Base-by-base conservation (phyloP, 2,329 filamentous ascomycete genomes). In the Penicillium sp. region DNA sequence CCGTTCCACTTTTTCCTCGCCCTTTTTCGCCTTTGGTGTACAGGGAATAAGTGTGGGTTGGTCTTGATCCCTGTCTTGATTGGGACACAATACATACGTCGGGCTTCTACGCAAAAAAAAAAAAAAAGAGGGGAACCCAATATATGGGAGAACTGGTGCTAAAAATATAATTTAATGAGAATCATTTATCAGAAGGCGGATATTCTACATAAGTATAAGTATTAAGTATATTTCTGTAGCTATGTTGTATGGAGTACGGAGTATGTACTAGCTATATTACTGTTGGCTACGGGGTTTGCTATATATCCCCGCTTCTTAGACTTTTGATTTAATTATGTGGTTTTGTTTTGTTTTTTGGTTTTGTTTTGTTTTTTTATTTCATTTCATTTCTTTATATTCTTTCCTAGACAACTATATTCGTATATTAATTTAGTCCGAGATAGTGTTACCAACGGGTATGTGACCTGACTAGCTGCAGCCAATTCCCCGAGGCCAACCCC, bases 81-180 rank as follows among this genome's bases (percentile, higher is more conserved):
- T 53, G 49, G 55, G 55, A 57, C 55, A 53, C 55, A 36, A 31
- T 53, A 53, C 55, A 57, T 57, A 36, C 49, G 49, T 57, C 49
- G 35, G 55, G 55, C 55, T 55, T 55, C 52, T 57, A 53, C 29
- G 21, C 21, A 33, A 27, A 42, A 41, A 41, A 27, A 50, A 35
- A n/a, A n/a, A 33, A 51, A 41, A 52, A 41, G 42, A 50, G 42
- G 54, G 54, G 42, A 43, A 45, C 15, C 27, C 27, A 55, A 41
- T 38, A 41, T 39, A 51, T 38, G 38, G 31, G 25, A 31, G 44
- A 19, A 31, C 3, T 52, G 12, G 21, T 5, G 41, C 41, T 21
- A 39, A 47, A 39, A 41, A 47, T 45, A 45, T 51, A 51, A 25
- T 48, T 23, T 45, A 53, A 33, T 44, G 7, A 19, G 49, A 27